A percentile compares a stretch with the other conserved stretches of the same genome.
phyloP scores from a whole-genome alignment of 257 asterid species.

The Cynanchum wilfordii region DNA sequence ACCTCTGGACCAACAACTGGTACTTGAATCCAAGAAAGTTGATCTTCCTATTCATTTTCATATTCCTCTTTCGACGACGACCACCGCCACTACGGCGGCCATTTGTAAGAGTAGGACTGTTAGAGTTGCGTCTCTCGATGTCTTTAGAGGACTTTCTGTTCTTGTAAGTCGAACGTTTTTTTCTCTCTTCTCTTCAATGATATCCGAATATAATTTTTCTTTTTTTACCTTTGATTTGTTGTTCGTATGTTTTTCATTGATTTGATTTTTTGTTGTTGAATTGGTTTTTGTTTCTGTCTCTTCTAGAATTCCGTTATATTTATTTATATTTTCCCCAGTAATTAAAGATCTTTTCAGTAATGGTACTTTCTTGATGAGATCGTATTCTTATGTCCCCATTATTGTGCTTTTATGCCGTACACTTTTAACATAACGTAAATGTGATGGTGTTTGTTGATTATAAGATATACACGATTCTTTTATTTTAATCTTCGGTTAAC shows the following conservation, averaged over 20 bases:
- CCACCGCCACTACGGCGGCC: not conserved
- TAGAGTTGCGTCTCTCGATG: conserved; percentile 70
- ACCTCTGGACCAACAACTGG: not conserved
- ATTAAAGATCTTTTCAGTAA: not conserved
- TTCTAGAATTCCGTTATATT: not conserved
- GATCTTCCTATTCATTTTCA: conserved; percentile 5
- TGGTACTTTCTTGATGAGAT: not conserved
- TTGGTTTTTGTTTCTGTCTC: not conserved
- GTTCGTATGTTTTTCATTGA: not conserved
- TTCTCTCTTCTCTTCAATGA: not conserved
- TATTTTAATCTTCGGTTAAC: not conserved
- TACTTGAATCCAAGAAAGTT: conserved; percentile 13
- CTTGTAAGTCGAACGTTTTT: conserved; percentile 32
- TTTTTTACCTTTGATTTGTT: not conserved
- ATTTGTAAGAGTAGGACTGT: conserved; percentile 24
- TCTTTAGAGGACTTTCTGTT: conserved; percentile 68
- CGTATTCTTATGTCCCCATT: not conserved
- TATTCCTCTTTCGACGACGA: too few relatives aligned
- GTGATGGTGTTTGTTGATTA: not conserved
- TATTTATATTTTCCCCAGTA: not conserved
- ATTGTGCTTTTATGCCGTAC: not conserved
- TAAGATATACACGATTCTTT: not conserved
- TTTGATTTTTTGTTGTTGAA: not conserved
- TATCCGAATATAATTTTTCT: too few relatives aligned
- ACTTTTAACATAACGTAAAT: not conserved